A percentile compares a stretch with the other conserved stretches of the same genome.
Evolutionary conservation across 495 filamentous ascomycete genomes (phyloP).

Genomic region (Cryomyces minteri): DNA sequence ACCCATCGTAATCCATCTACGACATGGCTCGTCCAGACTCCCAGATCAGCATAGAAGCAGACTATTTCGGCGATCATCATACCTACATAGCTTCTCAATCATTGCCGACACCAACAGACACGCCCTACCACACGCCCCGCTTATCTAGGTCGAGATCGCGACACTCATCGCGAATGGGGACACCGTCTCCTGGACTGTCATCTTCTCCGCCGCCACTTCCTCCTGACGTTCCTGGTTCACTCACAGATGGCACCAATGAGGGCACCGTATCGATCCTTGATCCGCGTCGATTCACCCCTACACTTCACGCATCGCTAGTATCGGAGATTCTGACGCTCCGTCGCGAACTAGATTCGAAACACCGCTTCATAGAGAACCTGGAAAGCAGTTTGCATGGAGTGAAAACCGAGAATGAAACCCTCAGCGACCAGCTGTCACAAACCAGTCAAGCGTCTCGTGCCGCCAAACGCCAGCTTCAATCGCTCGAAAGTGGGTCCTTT

Average conservation of each 20-base stretch:
- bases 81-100: background rate
- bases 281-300: conserved; percentile 83
- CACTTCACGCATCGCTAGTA: conserved; percentile 83
- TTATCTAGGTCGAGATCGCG: conserved; percentile 29
- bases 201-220: conserved; percentile 42
- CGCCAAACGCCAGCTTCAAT: conserved; percentile 64
- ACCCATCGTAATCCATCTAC: too few species aligned
- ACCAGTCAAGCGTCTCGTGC: conserved; percentile 59
- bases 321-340: conserved; percentile 80
- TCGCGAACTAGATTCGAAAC: conserved; percentile 75
- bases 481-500: conserved; percentile 72
- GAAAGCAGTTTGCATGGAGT: conserved; percentile 56
- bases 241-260: conserved; percentile 29
- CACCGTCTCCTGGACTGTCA: conserved; percentile 42
- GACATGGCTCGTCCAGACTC: too few species aligned
- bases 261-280: conserved; percentile 68
- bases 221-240: conserved; percentile 27
- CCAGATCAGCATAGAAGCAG: background rate
- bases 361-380: conserved; percentile 62
- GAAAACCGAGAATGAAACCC: conserved; percentile 51
- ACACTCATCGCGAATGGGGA: conserved; percentile 31
- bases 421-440: conserved; percentile 38
- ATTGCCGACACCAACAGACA: conserved; percentile 33
- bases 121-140: conserved; percentile 41
- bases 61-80: background rate